A percentile compares a stretch with the other conserved stretches of the same genome.
Conservation (phyloP, 202 grass and related monocot genomes). For the Schoenoplectus triqueter region DNA sequence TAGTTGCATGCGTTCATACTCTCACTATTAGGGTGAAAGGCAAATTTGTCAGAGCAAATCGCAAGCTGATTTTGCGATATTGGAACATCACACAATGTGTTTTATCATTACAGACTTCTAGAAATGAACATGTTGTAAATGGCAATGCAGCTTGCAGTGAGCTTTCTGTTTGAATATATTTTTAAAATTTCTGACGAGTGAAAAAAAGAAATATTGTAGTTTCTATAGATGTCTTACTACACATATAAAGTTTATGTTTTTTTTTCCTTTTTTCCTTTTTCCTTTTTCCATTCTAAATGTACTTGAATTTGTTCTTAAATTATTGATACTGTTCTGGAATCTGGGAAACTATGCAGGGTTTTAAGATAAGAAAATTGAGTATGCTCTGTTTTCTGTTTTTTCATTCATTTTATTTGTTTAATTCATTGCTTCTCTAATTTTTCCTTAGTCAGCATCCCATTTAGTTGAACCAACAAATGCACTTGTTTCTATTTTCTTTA, state of each 20-base stretch:
- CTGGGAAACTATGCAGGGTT: not conserved
- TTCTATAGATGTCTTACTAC: not conserved
- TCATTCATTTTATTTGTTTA: not conserved
- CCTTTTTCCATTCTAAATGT: constrained; percentile 5
- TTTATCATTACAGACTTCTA: not conserved
- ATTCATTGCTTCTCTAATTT: not conserved
- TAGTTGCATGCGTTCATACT: not conserved
- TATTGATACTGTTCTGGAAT: constrained; percentile 13
- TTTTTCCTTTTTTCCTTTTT: not conserved
- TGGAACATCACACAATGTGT: not conserved
- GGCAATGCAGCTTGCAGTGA: not conserved
- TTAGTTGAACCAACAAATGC: not conserved
- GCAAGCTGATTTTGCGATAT: constrained; percentile 4
- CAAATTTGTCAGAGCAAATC: not conserved
- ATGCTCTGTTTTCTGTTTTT: not conserved
- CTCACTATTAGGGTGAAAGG: not conserved
- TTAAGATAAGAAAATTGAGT: not conserved
- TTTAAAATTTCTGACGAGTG: not conserved
- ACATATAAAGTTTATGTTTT: not conserved
- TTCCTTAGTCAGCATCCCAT: not conserved
- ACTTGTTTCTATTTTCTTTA: constrained; percentile 21
- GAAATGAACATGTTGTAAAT: not conserved
- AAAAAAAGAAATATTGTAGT: constrained; percentile 21
- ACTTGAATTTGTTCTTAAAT: constrained; percentile 14
- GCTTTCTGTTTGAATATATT: not conserved